Base-by-base conservation (phyloP, 306 rosid species). In the Gastrolobium bilobum region DNA sequence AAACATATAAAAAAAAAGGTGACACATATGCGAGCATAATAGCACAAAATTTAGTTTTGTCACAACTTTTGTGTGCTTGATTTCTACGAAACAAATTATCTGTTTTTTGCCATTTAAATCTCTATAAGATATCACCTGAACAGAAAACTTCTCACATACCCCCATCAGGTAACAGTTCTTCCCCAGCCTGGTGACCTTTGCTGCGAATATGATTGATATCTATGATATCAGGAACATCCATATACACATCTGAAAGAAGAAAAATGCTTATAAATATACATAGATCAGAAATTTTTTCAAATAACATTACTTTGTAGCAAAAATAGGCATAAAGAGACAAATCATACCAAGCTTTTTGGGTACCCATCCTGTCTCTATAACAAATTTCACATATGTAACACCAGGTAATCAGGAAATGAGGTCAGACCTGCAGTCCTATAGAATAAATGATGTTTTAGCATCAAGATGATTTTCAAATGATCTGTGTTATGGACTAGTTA, bases 351-450 rank as follows among this genome's bases (percentile, higher is more conserved):
- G 98, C 78, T 96, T 96, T 87, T 96, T 96, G 10, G 99, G 99
- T 64, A 93, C 97, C 99, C 99, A 96, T 80, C 97, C 96, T 7
- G 65, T 89, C 77, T 83, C 99, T 98, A 96, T 93, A 31, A 96
- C 90, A 80, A 96, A 96, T 82, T 92, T 93, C 99, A 90, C 97
- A 93, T 91, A 83, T 96, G 99, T 85, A 96, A 86, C 72, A 96
- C 98, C 58, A 95, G 87, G 85, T 91, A 95, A 85, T 93, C 98
- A 47, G 99, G 99, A 84, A 95, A 95, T 2, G 99, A 90, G 64
- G 96, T 95, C 73, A 95, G 87, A 80, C 98, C 96, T 7, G 96
- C 90, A 62, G 84, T 85, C 91, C 98, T 95, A 83, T 56, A 66
- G 50, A 70, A 50, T 59, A 65, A 57, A 83, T n/a, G 3, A 61